Evolutionary conservation across 495 filamentous ascomycete genomes (phyloP), one percentile per base, ranked within the genome.

Genomic region (Trichoderma gamsii): DNA sequence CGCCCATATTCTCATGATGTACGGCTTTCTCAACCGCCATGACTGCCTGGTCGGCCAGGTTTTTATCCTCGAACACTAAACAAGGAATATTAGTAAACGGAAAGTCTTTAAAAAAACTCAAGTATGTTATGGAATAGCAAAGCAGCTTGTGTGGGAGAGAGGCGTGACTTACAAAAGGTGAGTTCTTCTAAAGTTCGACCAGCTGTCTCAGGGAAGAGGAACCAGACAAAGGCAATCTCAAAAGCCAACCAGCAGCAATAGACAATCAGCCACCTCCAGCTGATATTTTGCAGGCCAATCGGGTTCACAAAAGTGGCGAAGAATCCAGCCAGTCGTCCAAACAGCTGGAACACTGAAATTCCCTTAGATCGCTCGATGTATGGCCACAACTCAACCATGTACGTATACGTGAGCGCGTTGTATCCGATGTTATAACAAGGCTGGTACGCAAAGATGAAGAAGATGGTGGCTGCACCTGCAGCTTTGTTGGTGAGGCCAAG

Each of bases 371-470:
- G 82, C 67, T 81, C 78, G 0, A 82, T 77, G 75, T 82, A 88
- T 7, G 86, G 86, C 77, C 85, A 88, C 18, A 88, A 74, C 68
- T 89, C 85, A 38, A 87, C 76, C 8, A 87, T 76, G 70, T 85
- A 87, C 3, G 86, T 80, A 73, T 88, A 90, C 1, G 87, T 87
- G 44, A 89, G 77, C 43, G 87, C 86, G 67, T 89, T 89, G 71
- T 89, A 88, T n/a, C 86, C 87, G 67, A 89, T 80, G 70, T 82
- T 89, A 69, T 89, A 89, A 70, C 83, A 84, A 3, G 87, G 87
- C 1, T 81, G 82, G 72, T 89, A 90, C 32, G 79, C 76, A 70
- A 87, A 90, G 69, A 87, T 87, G 69, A 87, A 88, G 78, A 89
- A 85, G 29, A 84, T 70, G 23, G 78, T 79, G 13, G 81, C 81